Evolutionary conservation across 2,329 filamentous ascomycete species (phyloP).

Genomic region (Exserohilum turcica): DNA sequence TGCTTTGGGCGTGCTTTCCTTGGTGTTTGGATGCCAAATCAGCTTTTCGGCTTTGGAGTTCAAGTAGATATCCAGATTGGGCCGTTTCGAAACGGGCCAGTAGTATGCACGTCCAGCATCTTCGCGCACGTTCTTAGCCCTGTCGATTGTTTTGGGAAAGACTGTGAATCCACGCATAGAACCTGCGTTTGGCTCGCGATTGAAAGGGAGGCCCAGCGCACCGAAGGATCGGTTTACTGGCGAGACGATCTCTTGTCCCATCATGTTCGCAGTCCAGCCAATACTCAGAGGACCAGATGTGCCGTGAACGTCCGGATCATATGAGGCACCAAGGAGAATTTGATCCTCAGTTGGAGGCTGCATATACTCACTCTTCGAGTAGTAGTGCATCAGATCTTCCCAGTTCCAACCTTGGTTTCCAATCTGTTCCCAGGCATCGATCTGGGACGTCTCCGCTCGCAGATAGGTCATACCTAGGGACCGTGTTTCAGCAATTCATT

Average conservation of each 20-base stretch:
- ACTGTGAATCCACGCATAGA: not conserved
- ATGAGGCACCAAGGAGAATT: not conserved
- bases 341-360: not conserved
- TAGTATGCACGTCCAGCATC: constrained; percentile 4
- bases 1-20: not conserved
- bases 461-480: not conserved
- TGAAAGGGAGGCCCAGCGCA: not conserved
- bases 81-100: not conserved
- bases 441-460: not conserved
- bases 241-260: not conserved
- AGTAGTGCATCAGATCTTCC: constrained; percentile 1
- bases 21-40: not conserved
- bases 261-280: constrained; percentile 1
- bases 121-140: not conserved
- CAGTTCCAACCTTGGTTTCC: constrained; percentile 1
- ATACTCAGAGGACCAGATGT: not conserved
- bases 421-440: not conserved
- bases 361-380: constrained; percentile 1
- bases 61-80: constrained; percentile 3
- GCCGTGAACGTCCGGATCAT: not conserved
- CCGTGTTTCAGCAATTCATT: not conserved
- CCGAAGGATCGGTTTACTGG: not conserved
- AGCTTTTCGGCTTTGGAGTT: not conserved
- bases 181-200: not conserved
- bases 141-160: not conserved